Evolutionary conservation across 2,329 filamentous ascomycete genomes (phyloP).

Genomic region (Didymella segeticola): DNA sequence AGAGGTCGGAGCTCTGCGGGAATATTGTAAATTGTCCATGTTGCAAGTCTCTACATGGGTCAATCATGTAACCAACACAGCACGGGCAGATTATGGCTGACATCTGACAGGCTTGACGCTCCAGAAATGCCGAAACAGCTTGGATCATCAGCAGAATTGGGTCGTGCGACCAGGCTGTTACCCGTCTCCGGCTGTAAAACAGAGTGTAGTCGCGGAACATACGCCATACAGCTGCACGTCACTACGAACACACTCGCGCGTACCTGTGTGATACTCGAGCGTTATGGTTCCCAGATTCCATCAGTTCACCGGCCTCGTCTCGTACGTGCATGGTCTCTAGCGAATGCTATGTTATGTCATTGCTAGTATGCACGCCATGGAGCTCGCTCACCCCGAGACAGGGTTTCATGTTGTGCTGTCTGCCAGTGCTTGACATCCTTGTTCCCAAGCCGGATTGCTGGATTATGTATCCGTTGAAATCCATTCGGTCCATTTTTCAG

Average conservation of each 20-base stretch:
- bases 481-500: neutral
- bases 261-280: neutral
- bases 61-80: neutral
- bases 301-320: neutral
- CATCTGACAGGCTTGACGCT: conserved; percentile 5
- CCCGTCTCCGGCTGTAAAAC: neutral
- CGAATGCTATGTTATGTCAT: neutral
- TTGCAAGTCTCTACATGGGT: neutral
- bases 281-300: neutral
- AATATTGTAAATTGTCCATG: neutral
- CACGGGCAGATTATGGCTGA: conserved; percentile 1
- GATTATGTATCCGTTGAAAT: neutral
- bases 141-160: neutral
- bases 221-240: conserved; percentile 6
- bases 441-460: neutral
- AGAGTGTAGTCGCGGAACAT: conserved; percentile 1
- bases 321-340: neutral
- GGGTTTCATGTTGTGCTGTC: neutral
- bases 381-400: neutral
- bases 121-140: neutral
- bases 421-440: neutral
- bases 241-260: neutral
- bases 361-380: neutral
- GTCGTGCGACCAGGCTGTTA: neutral
- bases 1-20: conserved; percentile 13